Evolutionary conservation across 106 monocot species (phyloP).

Genomic region (Ottelia alismoides): DNA sequence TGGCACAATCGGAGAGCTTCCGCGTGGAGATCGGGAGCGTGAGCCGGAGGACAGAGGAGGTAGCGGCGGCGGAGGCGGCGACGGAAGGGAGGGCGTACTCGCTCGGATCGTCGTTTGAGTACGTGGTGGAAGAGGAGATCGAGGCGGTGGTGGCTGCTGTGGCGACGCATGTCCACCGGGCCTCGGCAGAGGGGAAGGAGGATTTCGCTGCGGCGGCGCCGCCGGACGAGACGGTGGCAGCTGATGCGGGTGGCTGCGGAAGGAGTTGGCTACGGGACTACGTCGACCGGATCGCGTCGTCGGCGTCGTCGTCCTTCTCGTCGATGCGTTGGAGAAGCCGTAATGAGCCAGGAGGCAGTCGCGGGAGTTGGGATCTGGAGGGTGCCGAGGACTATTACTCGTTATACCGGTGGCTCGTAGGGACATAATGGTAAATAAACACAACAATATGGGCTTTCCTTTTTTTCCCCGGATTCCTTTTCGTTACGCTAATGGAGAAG

Average conservation of each 20-base stretch:
- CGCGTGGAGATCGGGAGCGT: slow-evolving; percentile 75
- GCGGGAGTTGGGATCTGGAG: slow-evolving; percentile 31
- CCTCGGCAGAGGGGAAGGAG: background rate
- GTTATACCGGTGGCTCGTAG: slow-evolving; percentile 41
- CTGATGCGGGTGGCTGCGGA: slow-evolving; percentile 6
- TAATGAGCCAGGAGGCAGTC: slow-evolving; percentile 8
- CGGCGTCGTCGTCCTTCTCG: slow-evolving; percentile 61
- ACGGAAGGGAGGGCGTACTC: slow-evolving; percentile 39
- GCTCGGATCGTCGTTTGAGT: slow-evolving; percentile 72
- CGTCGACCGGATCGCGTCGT: slow-evolving; percentile 39
- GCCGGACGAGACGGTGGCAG: slow-evolving; percentile 9
- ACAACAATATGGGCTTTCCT: too few species aligned
- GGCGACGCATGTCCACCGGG: slow-evolving; percentile 20
- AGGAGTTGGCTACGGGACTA: slow-evolving; percentile 41
- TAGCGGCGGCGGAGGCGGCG: background rate
- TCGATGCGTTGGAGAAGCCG: slow-evolving; percentile 44
- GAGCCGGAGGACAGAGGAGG: slow-evolving; percentile 28
- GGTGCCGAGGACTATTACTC: slow-evolving; percentile 4
- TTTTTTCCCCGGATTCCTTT: too few species aligned
- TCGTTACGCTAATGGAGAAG: too few species aligned
- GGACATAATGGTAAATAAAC: too few species aligned
- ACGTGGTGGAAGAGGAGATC: slow-evolving; percentile 61
- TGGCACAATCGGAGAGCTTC: slow-evolving; percentile 28
- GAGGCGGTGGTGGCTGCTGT: slow-evolving; percentile 67
- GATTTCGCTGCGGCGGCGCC: background rate